Evolutionary conservation across 257 asterid genomes (phyloP), one percentile per base, ranked within the genome.

Genomic region (Asclepias syriaca): DNA sequence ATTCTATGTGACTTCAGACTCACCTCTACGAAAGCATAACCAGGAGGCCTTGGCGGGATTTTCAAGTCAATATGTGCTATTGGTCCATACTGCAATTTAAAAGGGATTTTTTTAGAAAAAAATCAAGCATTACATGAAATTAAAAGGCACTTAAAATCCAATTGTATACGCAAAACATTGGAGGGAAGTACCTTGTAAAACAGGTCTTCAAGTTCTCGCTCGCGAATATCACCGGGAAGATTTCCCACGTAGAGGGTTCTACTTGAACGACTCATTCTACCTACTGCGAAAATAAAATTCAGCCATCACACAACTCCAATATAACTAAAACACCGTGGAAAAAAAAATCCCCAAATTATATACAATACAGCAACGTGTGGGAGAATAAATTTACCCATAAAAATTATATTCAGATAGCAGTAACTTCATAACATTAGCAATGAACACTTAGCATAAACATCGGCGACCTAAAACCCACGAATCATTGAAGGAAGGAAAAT

Each of bases 11-110:
- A 74, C 59, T 46, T 43, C 50, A 59, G 56, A 45, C 84, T 75
- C 77, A 88, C 99, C 95, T 95, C 99, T 8, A 95, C 97, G 66
- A 95, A 95, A 67, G 99, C 98, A 92, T 95, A 95, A 65, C 98
- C 98, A n/a, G 99, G 99, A 65, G 99, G 98, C 72, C 98, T 87
- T 34, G 97, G 97, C 4, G 98, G 99, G 59, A 92, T 79, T 89
- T 95, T 95, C 88, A 95, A 58, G 75, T 95, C 99, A 81, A 95
- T 79, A 71, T 95, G 98, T 72, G 87, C 98, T 71, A 95, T 80
- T 27, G 89, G 85, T 37, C 99, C 99, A 81, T 90, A 92, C 99
- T 95, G 94, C 82, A 83, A 8, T 76, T 69, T 76, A 72, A 72
- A 53, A 72, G 49, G 54, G 65, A 65, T 57, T 53, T 32, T 73